These are phyloP conservation scores for Eutrema heterophyllum DNA, from an alignment of 345 rosid genomes.

Conservation along the genomic window DNA sequence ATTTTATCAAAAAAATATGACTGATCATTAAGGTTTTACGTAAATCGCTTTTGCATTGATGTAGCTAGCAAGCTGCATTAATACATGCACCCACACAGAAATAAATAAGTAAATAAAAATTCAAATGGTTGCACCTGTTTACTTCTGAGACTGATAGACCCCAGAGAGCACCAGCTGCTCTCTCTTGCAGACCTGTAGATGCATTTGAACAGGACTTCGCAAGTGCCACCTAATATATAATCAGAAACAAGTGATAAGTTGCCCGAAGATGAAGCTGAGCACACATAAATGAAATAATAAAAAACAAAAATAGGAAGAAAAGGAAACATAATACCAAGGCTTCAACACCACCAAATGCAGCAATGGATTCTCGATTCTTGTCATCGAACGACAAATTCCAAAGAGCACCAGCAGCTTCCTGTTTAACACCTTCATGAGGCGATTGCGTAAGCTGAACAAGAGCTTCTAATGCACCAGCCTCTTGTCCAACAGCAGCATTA, in stretches of 20 bases:
- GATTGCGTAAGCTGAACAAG: conserved; percentile 78
- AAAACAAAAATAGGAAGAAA: background rate
- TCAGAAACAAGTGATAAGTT: conserved; percentile 10
- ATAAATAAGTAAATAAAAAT: background rate
- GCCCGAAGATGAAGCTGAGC: background rate
- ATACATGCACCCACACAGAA: background rate
- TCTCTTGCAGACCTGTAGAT: conserved; percentile 84
- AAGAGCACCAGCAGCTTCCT: conserved; percentile 84
- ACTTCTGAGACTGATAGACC: conserved; percentile 86
- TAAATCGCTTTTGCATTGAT: background rate
- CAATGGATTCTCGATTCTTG: conserved; percentile 75
- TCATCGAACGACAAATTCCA: conserved; percentile 76
- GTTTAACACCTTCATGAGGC: conserved; percentile 85
- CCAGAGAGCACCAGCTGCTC: conserved; percentile 98
- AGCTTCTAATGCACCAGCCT: conserved; percentile 77
- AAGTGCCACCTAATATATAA: conserved; percentile 64
- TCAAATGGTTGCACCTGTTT: conserved; percentile 49
- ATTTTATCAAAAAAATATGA: background rate
- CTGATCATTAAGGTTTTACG: background rate
- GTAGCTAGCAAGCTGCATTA: background rate
- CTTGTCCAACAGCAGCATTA: conserved; percentile 85
- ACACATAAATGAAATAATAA: background rate
- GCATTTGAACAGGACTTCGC: conserved; percentile 71
- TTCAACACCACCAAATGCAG: conserved; percentile 72
- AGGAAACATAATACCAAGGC: conserved; percentile 50